A percentile compares a stretch with the other conserved stretches of the same genome.
Conservation (phyloP, 805 yeast genomes). For the Limtongia smithiae region DNA sequence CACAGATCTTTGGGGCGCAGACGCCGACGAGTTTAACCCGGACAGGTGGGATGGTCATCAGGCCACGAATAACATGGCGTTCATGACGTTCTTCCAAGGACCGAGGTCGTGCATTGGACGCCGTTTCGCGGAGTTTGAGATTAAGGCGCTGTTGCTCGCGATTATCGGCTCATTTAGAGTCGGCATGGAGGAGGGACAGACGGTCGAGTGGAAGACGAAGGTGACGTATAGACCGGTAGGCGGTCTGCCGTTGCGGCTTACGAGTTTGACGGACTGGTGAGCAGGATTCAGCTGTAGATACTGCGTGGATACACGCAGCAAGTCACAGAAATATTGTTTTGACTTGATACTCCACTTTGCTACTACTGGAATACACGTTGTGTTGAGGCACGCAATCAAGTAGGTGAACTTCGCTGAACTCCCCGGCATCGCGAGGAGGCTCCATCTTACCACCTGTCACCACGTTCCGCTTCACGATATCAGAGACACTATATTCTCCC, state of each 20-base stretch:
- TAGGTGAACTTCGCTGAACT: too few species aligned
- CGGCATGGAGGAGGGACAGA: constrained; percentile 5
- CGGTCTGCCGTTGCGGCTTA: constrained; percentile 12
- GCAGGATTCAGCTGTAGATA: too few species aligned
- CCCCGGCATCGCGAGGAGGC: too few species aligned
- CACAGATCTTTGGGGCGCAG: constrained; percentile 22
- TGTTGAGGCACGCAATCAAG: too few species aligned
- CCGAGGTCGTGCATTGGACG: constrained; percentile 26
- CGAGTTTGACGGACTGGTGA: constrained; percentile 6
- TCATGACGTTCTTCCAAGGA: constrained; percentile 23
- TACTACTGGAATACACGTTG: too few species aligned
- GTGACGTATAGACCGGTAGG: constrained; percentile 19
- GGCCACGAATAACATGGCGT: constrained; percentile 8
- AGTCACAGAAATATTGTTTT: too few species aligned
- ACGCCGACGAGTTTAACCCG: constrained; percentile 23
- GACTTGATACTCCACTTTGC: too few species aligned
- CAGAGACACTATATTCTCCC: too few species aligned
- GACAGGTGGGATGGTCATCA: constrained; percentile 22
- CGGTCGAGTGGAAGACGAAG: constrained; percentile 2
- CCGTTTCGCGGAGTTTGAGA: constrained; percentile 21
- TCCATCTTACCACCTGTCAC: too few species aligned
- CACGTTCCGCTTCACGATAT: too few species aligned
- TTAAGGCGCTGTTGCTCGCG: constrained; percentile 14
- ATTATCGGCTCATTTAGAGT: constrained; percentile 12
- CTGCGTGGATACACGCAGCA: too few species aligned